phyloP scores from a whole-genome alignment of 2,329 filamentous ascomycete species.

The Cordyceps militaris region DNA sequence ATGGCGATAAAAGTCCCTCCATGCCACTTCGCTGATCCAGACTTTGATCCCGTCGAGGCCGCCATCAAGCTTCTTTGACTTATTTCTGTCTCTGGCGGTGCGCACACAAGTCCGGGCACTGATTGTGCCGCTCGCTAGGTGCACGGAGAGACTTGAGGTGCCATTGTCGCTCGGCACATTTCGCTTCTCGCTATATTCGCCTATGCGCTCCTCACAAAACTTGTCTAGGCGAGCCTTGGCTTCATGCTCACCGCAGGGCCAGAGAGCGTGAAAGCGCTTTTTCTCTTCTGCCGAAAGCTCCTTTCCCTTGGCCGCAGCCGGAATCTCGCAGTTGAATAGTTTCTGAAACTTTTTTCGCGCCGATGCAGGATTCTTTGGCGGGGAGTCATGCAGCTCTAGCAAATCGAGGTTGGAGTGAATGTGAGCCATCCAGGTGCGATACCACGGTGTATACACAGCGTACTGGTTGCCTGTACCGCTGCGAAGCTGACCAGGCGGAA shows the following conservation, averaged over 20 bases:
- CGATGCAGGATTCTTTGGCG: constrained; percentile 27
- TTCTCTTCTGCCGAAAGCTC: constrained; percentile 51
- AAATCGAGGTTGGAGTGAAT: constrained; percentile 63
- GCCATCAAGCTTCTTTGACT: constrained; percentile 56
- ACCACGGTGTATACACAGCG: constrained; percentile 81
- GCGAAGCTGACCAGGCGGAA: constrained; percentile 61
- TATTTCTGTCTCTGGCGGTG: constrained; percentile 56
- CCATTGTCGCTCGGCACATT: constrained; percentile 56
- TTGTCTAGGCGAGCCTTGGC: constrained; percentile 55
- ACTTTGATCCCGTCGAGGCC: constrained; percentile 58
- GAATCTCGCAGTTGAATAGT: constrained; percentile 56
- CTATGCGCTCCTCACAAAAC: constrained; percentile 60
- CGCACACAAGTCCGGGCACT: constrained; percentile 60
- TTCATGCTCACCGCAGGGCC: constrained; percentile 71
- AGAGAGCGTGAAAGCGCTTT: constrained; percentile 50
- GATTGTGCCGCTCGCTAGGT: constrained; percentile 62
- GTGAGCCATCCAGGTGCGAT: constrained; percentile 65
- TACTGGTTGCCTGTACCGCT: constrained; percentile 71
- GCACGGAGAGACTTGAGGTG: constrained; percentile 66
- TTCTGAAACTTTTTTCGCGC: constrained; percentile 38
- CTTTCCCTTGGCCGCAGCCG: constrained; percentile 57
- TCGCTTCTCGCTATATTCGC: constrained; percentile 54
- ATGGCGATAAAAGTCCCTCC: constrained; percentile 85
- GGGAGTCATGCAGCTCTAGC: constrained; percentile 52
- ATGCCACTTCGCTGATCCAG: constrained; percentile 80